Conservation (phyloP, 106 monocot species). For the Agapanthus africanus region DNA sequence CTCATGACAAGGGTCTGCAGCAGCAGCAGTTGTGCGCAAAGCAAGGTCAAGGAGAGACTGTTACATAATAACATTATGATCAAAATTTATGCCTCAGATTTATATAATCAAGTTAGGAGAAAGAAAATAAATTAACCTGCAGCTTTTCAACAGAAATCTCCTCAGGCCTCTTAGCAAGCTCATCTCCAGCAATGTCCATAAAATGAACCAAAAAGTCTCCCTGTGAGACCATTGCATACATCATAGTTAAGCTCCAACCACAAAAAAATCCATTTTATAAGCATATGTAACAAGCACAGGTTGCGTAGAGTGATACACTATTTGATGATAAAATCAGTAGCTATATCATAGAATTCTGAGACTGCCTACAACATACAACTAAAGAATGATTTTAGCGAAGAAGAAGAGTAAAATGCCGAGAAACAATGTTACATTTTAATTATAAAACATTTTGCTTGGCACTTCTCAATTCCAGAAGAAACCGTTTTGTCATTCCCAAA, state of each 20-base stretch:
- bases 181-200: slow-evolving; percentile 98
- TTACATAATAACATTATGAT: slow-evolving; percentile 11
- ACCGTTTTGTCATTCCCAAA: too few relatives aligned
- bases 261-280: neutral
- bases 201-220: slow-evolving; percentile 99
- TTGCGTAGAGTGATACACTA: too few relatives aligned
- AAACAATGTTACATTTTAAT: neutral
- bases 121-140: slow-evolving; percentile 40
- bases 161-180: slow-evolving; percentile 79
- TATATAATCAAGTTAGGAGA: neutral
- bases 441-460: neutral
- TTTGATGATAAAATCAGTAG: too few relatives aligned
- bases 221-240: slow-evolving; percentile 30
- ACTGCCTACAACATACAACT: neutral
- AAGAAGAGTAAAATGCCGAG: neutral
- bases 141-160: slow-evolving; percentile 92
- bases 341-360: slow-evolving; percentile 1
- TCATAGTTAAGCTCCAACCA: slow-evolving; percentile 1
- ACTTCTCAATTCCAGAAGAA: too few relatives aligned
- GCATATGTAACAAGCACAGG: neutral
- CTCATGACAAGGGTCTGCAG: slow-evolving; percentile 86
- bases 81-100: neutral
- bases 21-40: slow-evolving; percentile 89
- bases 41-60: slow-evolving; percentile 98
- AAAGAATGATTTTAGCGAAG: too few relatives aligned